A percentile compares a stretch with the other conserved stretches of the same genome.
Evolutionary conservation across 2,329 filamentous ascomycete species (phyloP).

Genomic region (Arachnopeziza araneosa): DNA sequence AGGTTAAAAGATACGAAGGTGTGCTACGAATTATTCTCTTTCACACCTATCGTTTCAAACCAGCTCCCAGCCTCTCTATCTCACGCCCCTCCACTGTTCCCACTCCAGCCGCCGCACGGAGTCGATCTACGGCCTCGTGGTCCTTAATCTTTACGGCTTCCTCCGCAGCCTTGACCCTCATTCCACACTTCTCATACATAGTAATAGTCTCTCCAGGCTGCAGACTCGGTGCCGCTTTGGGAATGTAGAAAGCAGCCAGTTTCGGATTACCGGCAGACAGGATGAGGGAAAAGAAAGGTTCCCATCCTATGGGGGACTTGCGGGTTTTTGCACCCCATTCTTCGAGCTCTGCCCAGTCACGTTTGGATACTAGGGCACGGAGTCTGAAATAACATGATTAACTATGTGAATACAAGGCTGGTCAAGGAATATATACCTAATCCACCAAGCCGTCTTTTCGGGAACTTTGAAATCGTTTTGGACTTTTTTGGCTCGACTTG

Average conservation of each 20-base stretch:
- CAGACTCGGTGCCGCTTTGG: conserved; percentile 65
- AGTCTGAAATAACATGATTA: conserved; percentile 44
- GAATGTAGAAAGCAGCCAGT: conserved; percentile 75
- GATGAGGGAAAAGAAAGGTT: conserved; percentile 86
- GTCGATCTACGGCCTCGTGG: conserved; percentile 62
- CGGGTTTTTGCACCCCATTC: conserved; percentile 64
- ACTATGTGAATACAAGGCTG: background rate
- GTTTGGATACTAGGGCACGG: conserved; percentile 79
- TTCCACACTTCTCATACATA: conserved; percentile 96
- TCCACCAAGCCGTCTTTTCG: conserved; percentile 88
- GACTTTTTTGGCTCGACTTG: conserved; percentile 79
- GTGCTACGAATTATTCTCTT: background rate
- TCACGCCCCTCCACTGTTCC: conserved; percentile 63
- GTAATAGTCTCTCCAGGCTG: conserved; percentile 65
- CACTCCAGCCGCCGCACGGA: conserved; percentile 69
- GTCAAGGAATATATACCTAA: conserved; percentile 41
- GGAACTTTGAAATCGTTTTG: conserved; percentile 89
- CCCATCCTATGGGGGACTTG: conserved; percentile 94
- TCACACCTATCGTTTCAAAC: conserved; percentile 43
- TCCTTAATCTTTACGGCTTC: conserved; percentile 84
- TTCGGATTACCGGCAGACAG: conserved; percentile 86
- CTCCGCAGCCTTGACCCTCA: conserved; percentile 83
- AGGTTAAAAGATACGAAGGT: too few species aligned
- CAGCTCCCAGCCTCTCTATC: conserved; percentile 71
- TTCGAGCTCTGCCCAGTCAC: conserved; percentile 90